Conservation (phyloP, 2,329 filamentous ascomycete genomes). For the Zymoseptoria ardabiliae region DNA sequence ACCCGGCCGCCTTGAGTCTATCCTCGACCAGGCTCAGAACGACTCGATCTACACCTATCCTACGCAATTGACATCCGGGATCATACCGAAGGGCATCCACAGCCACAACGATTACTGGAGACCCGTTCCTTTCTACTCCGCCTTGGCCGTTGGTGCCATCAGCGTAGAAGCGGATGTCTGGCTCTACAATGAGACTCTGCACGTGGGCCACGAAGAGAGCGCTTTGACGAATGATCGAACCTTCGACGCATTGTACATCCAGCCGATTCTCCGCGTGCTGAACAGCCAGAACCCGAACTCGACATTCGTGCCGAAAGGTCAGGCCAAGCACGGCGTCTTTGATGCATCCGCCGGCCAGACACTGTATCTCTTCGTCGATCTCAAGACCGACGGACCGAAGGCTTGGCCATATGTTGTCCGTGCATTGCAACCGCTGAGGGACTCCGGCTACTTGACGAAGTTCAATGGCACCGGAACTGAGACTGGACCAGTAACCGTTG, state of each 20-base stretch:
- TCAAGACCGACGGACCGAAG: conserved; percentile 51
- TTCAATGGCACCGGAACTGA: conserved; percentile 43
- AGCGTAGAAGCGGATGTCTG: conserved; percentile 56
- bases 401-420: conserved; percentile 51
- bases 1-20: conserved; percentile 46
- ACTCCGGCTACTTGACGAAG: conserved; percentile 46
- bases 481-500: conserved; percentile 49
- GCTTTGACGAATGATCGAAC: conserved; percentile 48
- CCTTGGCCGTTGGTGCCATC: conserved; percentile 50
- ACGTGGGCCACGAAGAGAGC: conserved; percentile 50
- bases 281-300: conserved; percentile 49
- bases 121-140: conserved; percentile 42
- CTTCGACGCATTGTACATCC: conserved; percentile 51
- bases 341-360: conserved; percentile 51
- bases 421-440: conserved; percentile 51
- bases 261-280: conserved; percentile 51
- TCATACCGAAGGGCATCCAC: conserved; percentile 51
- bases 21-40: conserved; percentile 48
- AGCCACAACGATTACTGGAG: conserved; percentile 56
- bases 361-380: conserved; percentile 57
- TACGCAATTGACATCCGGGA: conserved; percentile 53
- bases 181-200: conserved; percentile 49
- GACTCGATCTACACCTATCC: conserved; percentile 51
- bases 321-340: conserved; percentile 53
- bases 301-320: conserved; percentile 38